phyloP scores from a whole-genome alignment of 192 early-diverging fungal genomes.

The Entophlyctis luteolus region DNA sequence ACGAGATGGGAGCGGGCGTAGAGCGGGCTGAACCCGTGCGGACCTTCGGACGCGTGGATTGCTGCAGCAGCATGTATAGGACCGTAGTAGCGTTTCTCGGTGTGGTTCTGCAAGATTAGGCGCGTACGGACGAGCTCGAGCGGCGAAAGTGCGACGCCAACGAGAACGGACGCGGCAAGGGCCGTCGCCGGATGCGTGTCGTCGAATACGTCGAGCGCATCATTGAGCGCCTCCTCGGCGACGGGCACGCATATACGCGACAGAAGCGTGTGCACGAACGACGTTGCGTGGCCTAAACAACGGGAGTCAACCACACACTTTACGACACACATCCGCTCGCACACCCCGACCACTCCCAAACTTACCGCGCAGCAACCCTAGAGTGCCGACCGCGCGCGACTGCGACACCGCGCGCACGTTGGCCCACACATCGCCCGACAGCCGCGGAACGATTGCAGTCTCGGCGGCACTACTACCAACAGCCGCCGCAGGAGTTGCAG shows the following conservation, averaged over 20 bases:
- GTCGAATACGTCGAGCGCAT: conserved; percentile 86
- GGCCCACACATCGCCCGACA: conserved; percentile 37
- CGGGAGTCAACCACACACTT: too few species aligned
- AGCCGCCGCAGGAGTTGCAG: background rate
- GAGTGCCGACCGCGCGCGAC: conserved; percentile 30
- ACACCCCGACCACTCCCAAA: background rate
- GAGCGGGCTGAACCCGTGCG: conserved; percentile 32
- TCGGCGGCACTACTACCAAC: background rate
- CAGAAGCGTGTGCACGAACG: conserved; percentile 71
- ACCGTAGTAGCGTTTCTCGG: conserved; percentile 78
- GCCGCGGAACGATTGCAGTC: conserved; percentile 3
- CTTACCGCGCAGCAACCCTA: conserved; percentile 39
- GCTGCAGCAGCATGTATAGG: conserved; percentile 70
- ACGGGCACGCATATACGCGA: conserved; percentile 76
- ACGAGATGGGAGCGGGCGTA: conserved; percentile 61
- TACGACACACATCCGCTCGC: background rate
- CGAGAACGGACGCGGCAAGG: conserved; percentile 67
- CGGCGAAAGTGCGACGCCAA: conserved; percentile 80
- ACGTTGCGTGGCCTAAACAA: conserved; percentile 66
- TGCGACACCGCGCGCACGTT: conserved; percentile 40
- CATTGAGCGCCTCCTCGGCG: conserved; percentile 83
- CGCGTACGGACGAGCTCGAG: conserved; percentile 85
- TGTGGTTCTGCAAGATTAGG: conserved; percentile 35
- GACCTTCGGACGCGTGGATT: conserved; percentile 71
- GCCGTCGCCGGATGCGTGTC: conserved; percentile 75